phyloP scores from a whole-genome alignment of 768 basidiomycete species.

The Mycena metata region DNA sequence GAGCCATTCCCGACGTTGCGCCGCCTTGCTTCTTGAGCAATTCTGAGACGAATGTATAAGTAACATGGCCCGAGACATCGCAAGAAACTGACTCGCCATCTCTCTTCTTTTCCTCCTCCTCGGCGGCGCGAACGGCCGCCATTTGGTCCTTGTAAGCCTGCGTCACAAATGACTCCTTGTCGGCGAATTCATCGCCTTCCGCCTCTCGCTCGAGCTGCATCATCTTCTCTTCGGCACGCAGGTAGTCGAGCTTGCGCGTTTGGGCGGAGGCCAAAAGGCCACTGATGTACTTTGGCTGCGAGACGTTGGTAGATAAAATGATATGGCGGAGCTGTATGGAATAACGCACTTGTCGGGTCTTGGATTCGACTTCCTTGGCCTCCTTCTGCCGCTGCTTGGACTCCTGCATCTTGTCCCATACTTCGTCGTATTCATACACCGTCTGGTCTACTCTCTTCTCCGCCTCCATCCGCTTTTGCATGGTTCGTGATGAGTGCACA shows the following conservation, averaged over 20 bases:
- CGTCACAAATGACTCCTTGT: conserved; percentile 98
- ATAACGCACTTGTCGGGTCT: conserved; percentile 79
- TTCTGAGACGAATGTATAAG: conserved; percentile 53
- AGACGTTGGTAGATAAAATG: conserved; percentile 3
- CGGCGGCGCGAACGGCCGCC: conserved; percentile 89
- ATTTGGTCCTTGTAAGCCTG: conserved; percentile 98
- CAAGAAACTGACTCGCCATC: conserved; percentile 73
- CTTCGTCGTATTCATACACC: conserved; percentile 95
- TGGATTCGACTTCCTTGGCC: conserved; percentile 80
- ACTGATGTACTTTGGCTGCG: conserved; percentile 93
- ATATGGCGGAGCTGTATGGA: conserved; percentile 3
- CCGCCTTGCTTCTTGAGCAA: conserved; percentile 72
- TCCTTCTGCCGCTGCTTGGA: conserved; percentile 82
- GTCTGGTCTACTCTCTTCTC: conserved; percentile 85
- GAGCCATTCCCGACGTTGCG: conserved; percentile 81
- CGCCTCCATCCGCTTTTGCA: conserved; percentile 80
- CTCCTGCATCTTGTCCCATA: conserved; percentile 96
- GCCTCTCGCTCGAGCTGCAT: conserved; percentile 91
- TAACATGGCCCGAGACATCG: conserved; percentile 12
- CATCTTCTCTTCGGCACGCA: conserved; percentile 98
- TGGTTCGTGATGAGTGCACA: conserved; percentile 71
- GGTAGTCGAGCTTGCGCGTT: conserved; percentile 88
- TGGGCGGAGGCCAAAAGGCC: conserved; percentile 83
- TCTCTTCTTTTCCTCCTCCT: conserved; percentile 90
- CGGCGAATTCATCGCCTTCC: conserved; percentile 94